phyloP scores from a whole-genome alignment of 495 filamentous ascomycete species.

The Apodospora peruviana region DNA sequence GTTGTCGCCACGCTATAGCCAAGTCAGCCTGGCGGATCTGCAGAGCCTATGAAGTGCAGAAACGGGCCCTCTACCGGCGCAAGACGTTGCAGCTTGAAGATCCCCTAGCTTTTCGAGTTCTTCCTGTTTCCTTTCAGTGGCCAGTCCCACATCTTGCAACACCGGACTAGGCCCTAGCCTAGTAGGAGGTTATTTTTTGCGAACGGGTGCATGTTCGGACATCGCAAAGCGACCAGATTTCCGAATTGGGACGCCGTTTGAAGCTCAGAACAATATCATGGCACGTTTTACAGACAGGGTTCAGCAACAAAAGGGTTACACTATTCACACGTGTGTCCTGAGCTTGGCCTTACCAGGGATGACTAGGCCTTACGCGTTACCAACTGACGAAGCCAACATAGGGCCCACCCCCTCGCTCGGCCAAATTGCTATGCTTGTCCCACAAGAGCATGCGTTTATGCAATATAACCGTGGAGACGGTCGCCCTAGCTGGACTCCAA shows the following conservation, averaged over 20 bases:
- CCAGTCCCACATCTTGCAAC: too few species aligned
- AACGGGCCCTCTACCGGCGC: too few species aligned
- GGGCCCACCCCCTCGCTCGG: conserved; percentile 13
- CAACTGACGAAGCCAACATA: conserved; percentile 3
- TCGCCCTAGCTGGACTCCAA: conserved; percentile 12
- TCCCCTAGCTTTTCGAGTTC: too few species aligned
- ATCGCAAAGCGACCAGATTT: too few species aligned
- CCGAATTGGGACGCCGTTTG: background rate
- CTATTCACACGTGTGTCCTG: background rate
- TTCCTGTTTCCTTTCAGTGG: too few species aligned
- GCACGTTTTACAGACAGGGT: too few species aligned
- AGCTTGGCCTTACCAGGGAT: conserved; percentile 10
- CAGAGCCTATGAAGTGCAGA: conserved; percentile 15
- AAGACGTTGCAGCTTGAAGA: too few species aligned
- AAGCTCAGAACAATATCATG: background rate
- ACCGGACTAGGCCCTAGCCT: too few species aligned
- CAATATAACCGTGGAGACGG: conserved; percentile 13
- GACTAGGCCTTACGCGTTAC: background rate
- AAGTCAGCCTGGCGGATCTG: conserved; percentile 13
- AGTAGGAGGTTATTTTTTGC: too few species aligned
- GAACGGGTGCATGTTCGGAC: too few species aligned
- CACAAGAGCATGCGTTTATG: conserved; percentile 13
- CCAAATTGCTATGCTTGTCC: conserved; percentile 6
- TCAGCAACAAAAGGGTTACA: too few species aligned
- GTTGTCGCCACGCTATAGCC: conserved; percentile 16